phyloP scores from a whole-genome alignment of 495 filamentous ascomycete genomes.

The Lichenothelia convexa region DNA sequence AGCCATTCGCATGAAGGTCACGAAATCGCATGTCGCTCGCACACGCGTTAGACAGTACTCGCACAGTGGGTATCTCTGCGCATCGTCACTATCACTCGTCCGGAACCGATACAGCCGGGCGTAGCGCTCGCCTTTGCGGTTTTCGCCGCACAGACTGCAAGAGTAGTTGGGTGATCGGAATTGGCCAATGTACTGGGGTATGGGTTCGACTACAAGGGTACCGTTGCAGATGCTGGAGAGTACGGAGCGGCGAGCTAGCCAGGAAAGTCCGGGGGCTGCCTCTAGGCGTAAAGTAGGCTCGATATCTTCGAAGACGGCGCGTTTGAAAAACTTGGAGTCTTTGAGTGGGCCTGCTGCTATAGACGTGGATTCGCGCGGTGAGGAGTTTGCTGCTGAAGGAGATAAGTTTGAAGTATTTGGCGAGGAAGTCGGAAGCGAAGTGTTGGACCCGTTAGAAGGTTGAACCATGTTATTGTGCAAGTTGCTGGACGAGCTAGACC shows the following conservation, averaged over 20 bases:
- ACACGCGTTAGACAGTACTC: slow-evolving; percentile 70
- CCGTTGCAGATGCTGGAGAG: slow-evolving; percentile 68
- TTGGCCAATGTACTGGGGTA: slow-evolving; percentile 25
- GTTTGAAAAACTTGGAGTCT: slow-evolving; percentile 87
- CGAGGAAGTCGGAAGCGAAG: slow-evolving; percentile 4
- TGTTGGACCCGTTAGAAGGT: slow-evolving; percentile 17
- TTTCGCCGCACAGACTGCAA: slow-evolving; percentile 81
- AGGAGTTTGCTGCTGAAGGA: slow-evolving; percentile 6
- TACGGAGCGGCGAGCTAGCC: slow-evolving; percentile 73
- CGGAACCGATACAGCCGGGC: slow-evolving; percentile 76
- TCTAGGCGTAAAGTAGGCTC: slow-evolving; percentile 87
- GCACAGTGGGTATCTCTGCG: slow-evolving; percentile 80
- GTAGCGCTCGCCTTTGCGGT: slow-evolving; percentile 45
- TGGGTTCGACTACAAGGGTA: slow-evolving; percentile 72
- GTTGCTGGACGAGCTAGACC: too few species aligned
- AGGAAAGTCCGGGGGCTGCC: slow-evolving; percentile 74
- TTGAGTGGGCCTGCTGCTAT: slow-evolving; percentile 42
- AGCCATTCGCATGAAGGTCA: slow-evolving; percentile 74
- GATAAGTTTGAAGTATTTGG: background rate
- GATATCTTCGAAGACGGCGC: slow-evolving; percentile 70
- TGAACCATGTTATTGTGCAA: too few species aligned
- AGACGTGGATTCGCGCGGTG: slow-evolving; percentile 13
- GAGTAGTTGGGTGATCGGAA: slow-evolving; percentile 37
- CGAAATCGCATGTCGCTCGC: slow-evolving; percentile 75
- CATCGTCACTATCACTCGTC: slow-evolving; percentile 64